These are phyloP conservation scores for Ceratobasidium sp. DNA, from an alignment of 1,284 basidiomycete genomes.

Conservation along the genomic window DNA sequence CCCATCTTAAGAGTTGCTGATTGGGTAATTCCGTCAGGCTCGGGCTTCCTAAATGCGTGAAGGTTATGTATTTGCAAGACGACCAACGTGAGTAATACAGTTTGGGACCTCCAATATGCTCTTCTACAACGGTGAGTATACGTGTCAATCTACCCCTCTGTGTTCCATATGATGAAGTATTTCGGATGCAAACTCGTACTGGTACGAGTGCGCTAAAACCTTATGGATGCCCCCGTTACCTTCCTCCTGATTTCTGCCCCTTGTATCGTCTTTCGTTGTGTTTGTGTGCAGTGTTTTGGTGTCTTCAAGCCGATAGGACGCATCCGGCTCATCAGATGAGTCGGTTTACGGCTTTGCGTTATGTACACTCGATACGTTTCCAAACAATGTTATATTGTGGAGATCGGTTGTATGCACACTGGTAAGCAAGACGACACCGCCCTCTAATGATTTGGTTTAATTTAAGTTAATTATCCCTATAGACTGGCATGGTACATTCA, in stretches of 20 bases:
- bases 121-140: conserved; percentile 4
- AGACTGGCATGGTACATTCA: too few species aligned
- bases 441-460: too few species aligned
- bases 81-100: background rate
- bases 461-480: too few species aligned
- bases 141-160: conserved; percentile 43
- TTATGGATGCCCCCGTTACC: conserved; percentile 72
- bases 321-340: background rate
- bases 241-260: conserved; percentile 65
- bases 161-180: conserved; percentile 61
- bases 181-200: conserved; percentile 66
- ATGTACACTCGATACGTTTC: too few species aligned
- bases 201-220: conserved; percentile 68
- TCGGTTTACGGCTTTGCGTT: background rate
- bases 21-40: background rate
- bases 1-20: background rate
- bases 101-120: background rate
- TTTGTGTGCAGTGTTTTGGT: background rate
- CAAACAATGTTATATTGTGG: background rate
- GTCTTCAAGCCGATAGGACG: background rate
- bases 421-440: too few species aligned
- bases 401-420: too few species aligned
- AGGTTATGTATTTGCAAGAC: too few species aligned
- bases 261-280: background rate
- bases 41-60: too few species aligned